Percentiles rank a stretch among this genome's conserved stretches.
These are phyloP conservation scores for Ganoderma meredithae DNA, from an alignment of 1,284 basidiomycete genomes.

Conservation along the genomic window DNA sequence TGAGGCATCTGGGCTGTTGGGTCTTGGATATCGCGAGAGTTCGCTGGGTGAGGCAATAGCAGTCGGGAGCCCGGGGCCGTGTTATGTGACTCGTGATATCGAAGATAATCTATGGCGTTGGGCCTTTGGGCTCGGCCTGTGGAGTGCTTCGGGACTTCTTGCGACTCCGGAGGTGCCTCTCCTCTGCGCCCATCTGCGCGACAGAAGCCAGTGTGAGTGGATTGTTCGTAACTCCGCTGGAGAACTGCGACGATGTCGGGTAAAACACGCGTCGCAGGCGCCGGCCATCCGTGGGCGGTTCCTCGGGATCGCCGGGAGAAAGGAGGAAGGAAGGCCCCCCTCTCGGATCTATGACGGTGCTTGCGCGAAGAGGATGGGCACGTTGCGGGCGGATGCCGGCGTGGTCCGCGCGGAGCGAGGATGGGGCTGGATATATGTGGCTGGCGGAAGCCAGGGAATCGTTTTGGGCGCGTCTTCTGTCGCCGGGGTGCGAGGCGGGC, in stretches of 20 bases:
- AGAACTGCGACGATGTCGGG: conserved; percentile 19
- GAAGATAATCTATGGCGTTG: conserved; percentile 33
- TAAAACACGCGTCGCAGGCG: conserved; percentile 12
- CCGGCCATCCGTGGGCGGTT: conserved; percentile 8
- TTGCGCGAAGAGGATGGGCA: conserved; percentile 19
- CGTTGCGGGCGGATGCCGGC: conserved; percentile 9
- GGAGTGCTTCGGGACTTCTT: conserved; percentile 32
- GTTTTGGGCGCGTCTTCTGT: conserved; percentile 25
- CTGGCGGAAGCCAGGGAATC: conserved; percentile 13
- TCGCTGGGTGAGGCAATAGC: conserved; percentile 20
- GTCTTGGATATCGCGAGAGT: conserved; percentile 16
- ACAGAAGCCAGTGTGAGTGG: conserved; percentile 9
- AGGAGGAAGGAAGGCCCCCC: conserved; percentile 7
- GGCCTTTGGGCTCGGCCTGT: conserved; percentile 17
- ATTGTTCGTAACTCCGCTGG: background rate
- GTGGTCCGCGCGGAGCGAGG: conserved; percentile 2
- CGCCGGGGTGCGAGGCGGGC: conserved; percentile 27
- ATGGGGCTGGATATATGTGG: conserved; percentile 23
- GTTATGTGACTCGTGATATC: conserved; percentile 32
- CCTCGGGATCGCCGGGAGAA: conserved; percentile 22
- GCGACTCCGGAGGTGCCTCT: conserved; percentile 34
- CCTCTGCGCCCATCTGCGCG: background rate
- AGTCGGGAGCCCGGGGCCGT: conserved; percentile 33
- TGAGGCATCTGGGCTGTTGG: conserved; percentile 14
- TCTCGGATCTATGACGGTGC: conserved; percentile 30